A percentile compares a stretch with the other conserved stretches of the same genome.
Conservation (phyloP, 23 red algal genomes). For the Agarophyton chilense region DNA sequence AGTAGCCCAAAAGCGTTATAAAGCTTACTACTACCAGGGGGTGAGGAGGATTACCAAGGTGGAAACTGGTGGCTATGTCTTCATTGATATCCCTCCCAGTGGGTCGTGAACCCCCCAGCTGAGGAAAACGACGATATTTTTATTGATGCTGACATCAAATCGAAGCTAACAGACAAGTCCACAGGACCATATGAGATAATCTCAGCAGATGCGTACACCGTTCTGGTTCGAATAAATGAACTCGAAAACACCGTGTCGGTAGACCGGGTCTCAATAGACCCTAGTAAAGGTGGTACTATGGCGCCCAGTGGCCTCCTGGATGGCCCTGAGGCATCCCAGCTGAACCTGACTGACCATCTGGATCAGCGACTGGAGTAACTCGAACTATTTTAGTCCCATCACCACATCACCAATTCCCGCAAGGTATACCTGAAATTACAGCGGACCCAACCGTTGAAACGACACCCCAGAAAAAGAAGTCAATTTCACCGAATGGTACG, state of each 20-base stretch:
- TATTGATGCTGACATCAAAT: not conserved
- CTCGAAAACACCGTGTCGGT: not conserved
- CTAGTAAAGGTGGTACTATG: no score
- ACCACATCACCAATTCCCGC: no score
- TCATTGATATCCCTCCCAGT: not conserved
- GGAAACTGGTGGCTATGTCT: not conserved
- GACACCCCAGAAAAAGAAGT: not conserved
- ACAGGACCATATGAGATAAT: not conserved
- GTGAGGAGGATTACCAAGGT: no score
- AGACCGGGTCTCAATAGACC: not conserved
- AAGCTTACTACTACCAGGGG: no score
- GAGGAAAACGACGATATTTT: not conserved
- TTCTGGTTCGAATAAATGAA: not conserved
- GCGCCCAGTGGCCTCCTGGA: not conserved
- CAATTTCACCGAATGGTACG: no score
- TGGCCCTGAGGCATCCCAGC: not conserved
- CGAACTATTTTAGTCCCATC: no score
- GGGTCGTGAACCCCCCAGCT: not conserved
- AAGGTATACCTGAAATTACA: no score
- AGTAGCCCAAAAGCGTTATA: no score
- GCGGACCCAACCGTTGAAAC: no score
- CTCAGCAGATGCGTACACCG: not conserved
- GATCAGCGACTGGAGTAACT: no score
- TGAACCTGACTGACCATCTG: no score
- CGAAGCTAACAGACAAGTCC: not conserved